Evolutionary conservation across 495 filamentous ascomycete species (phyloP).

Genomic region (Penicillium angulare): DNA sequence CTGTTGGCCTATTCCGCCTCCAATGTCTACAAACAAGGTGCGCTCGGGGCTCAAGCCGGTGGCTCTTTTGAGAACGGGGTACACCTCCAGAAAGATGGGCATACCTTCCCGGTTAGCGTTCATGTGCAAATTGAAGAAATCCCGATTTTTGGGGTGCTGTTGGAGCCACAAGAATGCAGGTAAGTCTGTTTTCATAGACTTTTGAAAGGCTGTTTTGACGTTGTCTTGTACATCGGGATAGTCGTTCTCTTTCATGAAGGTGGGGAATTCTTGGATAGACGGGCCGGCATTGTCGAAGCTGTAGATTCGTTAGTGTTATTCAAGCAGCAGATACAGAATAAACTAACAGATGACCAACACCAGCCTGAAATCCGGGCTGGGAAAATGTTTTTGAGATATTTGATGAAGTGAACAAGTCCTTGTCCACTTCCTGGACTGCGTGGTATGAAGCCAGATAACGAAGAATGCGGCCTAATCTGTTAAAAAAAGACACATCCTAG

Average conservation of each 20-base stretch:
- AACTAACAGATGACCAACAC: background rate
- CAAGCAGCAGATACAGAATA: background rate
- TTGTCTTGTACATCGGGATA: constrained; percentile 34
- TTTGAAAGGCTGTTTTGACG: constrained; percentile 26
- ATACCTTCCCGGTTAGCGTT: constrained; percentile 13
- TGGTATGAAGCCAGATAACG: constrained; percentile 37
- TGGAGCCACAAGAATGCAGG: constrained; percentile 30
- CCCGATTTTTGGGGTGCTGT: constrained; percentile 24
- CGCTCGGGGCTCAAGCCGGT: constrained; percentile 7
- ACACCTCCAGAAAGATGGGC: constrained; percentile 27
- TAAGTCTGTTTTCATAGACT: constrained; percentile 32
- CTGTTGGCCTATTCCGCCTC: constrained; percentile 49
- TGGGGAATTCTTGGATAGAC: constrained; percentile 20
- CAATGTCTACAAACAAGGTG: constrained; percentile 45
- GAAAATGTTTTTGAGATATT: constrained; percentile 26
- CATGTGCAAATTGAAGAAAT: constrained; percentile 38
- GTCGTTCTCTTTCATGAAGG: constrained; percentile 30
- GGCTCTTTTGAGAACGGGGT: constrained; percentile 13
- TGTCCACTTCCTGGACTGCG: constrained; percentile 28
- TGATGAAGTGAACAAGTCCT: constrained; percentile 27
- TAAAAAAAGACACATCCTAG: background rate
- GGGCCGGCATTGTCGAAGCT: constrained; percentile 25
- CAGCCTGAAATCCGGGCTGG: constrained; percentile 9
- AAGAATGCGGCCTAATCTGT: constrained; percentile 31
- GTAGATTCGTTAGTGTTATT: background rate